A percentile compares a stretch with the other conserved stretches of the same genome.
phyloP scores from a whole-genome alignment of 805 yeast species.

The Wickerhamomyces xylosicus region DNA sequence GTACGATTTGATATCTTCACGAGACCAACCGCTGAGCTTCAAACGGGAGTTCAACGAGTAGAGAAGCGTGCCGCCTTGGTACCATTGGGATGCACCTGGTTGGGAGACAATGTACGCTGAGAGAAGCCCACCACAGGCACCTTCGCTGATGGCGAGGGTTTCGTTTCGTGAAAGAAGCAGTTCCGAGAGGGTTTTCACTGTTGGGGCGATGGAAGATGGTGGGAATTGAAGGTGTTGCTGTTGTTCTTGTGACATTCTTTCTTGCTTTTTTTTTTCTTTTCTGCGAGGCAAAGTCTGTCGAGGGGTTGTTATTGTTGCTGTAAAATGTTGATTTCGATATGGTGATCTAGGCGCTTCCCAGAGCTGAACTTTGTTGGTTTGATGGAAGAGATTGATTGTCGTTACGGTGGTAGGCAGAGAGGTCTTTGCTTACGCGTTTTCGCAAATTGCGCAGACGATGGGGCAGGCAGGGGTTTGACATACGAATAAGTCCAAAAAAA shows the following conservation, averaged over 20 bases:
- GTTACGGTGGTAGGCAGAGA: no score
- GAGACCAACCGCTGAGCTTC: slow-evolving; percentile 70
- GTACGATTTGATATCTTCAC: slow-evolving; percentile 55
- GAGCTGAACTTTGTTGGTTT: no score
- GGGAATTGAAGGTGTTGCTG: slow-evolving; percentile 47
- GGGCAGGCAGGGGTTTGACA: no score
- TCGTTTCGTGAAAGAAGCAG: slow-evolving; percentile 41
- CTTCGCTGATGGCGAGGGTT: slow-evolving; percentile 75
- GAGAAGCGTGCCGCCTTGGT: slow-evolving; percentile 75
- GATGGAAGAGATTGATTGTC: no score
- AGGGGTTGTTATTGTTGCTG: neutral
- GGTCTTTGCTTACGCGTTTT: no score
- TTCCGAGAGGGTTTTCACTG: slow-evolving; percentile 49
- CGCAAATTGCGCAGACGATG: no score
- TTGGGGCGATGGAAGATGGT: slow-evolving; percentile 38
- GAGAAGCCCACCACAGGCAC: slow-evolving; percentile 83
- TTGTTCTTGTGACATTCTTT: no score
- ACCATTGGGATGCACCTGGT: slow-evolving; percentile 79
- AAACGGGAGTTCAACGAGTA: slow-evolving; percentile 69
- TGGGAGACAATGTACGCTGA: slow-evolving; percentile 74
- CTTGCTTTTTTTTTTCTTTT: no score
- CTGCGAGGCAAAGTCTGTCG: neutral
- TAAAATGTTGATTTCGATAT: neutral
- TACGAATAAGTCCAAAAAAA: no score
- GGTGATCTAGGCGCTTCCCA: no score